Base-by-base conservation (phyloP, 176 grass and related monocot genomes). In the Phoenix roebelenii region DNA sequence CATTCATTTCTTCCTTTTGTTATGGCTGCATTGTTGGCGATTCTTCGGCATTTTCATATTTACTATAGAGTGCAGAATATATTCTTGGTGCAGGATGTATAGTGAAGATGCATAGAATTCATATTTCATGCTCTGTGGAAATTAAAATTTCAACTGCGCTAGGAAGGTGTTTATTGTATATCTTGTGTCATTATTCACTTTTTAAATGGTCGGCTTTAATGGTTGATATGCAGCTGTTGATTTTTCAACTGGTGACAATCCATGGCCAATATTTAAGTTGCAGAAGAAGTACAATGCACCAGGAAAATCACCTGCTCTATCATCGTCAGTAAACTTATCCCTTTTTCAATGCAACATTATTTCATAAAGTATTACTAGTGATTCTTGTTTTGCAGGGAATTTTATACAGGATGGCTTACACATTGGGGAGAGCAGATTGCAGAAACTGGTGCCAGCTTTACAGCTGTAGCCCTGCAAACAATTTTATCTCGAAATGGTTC, bases 351-450 rank as follows among this genome's bases (percentile, higher is more conserved):
- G 55, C 7, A 0, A 29, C 35, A 25, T 20, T 57, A 25, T 59
- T 29, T 53, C n/a, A 50, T 66, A 65, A 50, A 44, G 59, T 23
- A 24, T 49, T 55, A 59, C 55, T 80, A 20, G 16, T 53, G 20
- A 51, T 48, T 71, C 25, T 58, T 70, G 23, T 57, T 71, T 71
- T 57, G 61, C 65, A 97, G 92, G 29, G 92, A 97, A 77, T 96
- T 96, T 80, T 96, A 96, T 80, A 96, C 91, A 51, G 86, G 91
- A 75, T 96, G 91, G 92, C 73, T 97, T 60, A 88, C 92, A 19
- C 92, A 97, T 55, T 97, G 92, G 92, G 86, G 92, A 26, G 87
- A 97, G 78, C 63, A 67, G 12, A 84, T 80, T 12, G 72, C 77
- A 67, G 81, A 61, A 49, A 90, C 92, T 54, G 72, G 70, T 80